Evolutionary conservation across 495 filamentous ascomycete genomes (phyloP), one percentile per base, ranked within the genome.

Genomic region (Tuber magnatum): DNA sequence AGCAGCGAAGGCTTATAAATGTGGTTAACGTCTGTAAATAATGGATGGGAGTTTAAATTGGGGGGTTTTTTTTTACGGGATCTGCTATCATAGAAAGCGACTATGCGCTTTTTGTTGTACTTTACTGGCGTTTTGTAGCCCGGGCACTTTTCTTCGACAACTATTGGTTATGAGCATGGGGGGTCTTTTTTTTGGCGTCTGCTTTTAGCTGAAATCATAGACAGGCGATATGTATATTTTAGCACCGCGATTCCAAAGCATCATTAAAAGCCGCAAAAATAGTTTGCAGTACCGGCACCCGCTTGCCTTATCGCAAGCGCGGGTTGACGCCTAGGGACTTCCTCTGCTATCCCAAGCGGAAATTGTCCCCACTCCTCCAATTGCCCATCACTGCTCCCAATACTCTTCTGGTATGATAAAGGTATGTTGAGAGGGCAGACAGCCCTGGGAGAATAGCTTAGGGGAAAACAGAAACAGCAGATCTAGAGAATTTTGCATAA

Each of bases 1-100:
- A 65, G 56, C 28, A 65, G 56, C 4, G 56, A 65, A 65, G 56
- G 56, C 32, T 65, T 65, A 65, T 65, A 65, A 65, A 65, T 65
- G 56, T 10, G 56, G 56, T 12, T 65, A 61, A 61, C 28, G 56
- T 18, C 35, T 65, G 56, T 65, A 65, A 65, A 65, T 65, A 65
- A 18, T 18, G 56, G 56, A 28, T 6, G 56, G 28, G 56, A 35
- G 28, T 65, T 32, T 65, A 14, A 65, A 65, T 35, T 28, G 56
- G 56, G 18, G 46, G 46, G 7, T 24, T 48, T 24, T 46, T 22
- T 51, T 9, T 35, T 20, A 65, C 12, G 28, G 56, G 28, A 7
- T 35, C n/a, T 65, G 28, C 28, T 28, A 35, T 65, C 56, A 65
- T 65, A 65, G 56, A 65, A 61, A 61, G 51, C 51, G 51, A 65